Evolutionary conservation across 768 basidiomycete species (phyloP), one percentile per base, ranked within the genome.

Genomic region (Russula griseocarnosa): DNA sequence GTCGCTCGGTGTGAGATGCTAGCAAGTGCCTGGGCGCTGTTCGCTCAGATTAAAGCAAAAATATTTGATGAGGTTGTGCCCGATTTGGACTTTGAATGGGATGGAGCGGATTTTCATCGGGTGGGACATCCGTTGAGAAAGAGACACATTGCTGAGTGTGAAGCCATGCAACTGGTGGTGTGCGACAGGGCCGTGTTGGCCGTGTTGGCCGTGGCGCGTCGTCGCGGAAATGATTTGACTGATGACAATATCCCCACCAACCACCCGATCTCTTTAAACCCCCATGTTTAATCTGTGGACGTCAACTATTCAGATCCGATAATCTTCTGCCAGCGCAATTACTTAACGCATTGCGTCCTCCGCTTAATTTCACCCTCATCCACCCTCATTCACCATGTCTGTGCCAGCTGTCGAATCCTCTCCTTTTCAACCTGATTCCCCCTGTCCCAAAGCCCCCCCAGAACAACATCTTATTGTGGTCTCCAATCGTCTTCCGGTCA

Each of bases 401-500:
- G 20, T 38, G 9, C 36, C 46, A 38, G 42, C 44, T 38, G 28
- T n/a, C 46, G 38, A 55, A 46, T 50, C n/a, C 58, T 56, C 58
- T 42, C 49, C 24, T 5, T 30, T n/a, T 5, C 14, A 62, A 49
- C 61, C 65, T 24, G 34, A 61, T 32, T 26, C 68, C 3, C 55
- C 66, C 22, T 28, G 52, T 24, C 55, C 53, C 58, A 73, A 79
- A 68, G 71, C 76, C 69, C 76, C 74, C 70, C 75, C 81, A 69
- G 79, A 78, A 67, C 81, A 79, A 62, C 89, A 93, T 69, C 87
- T 98, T 81, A 88, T 98, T 77, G 92, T 98, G 71, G 93, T 98
- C 72, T 90, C 92, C 57, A 98, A 98, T 77, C 86, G 96, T 59
- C 87, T 98, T 63, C 96, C 96, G 24, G 84, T 98, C 65, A 97